Conservation (phyloP, 2,329 filamentous ascomycete species). For the Madurella fahalii region DNA sequence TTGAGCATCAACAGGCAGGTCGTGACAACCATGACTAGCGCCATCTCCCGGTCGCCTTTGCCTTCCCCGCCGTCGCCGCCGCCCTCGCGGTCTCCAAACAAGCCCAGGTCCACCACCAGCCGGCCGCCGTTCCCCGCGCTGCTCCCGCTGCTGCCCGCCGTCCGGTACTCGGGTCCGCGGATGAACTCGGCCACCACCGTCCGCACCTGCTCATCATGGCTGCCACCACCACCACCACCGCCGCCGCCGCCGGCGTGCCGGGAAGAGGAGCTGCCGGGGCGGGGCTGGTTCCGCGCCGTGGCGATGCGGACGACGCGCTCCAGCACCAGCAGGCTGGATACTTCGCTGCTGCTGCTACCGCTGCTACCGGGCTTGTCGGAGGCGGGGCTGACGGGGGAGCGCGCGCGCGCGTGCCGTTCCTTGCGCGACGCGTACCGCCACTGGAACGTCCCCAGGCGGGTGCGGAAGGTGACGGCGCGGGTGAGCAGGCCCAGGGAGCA, state of each 20-base stretch:
- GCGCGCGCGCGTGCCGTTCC: conserved; percentile 39
- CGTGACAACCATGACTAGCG: conserved; percentile 49
- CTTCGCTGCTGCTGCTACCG: conserved; percentile 19
- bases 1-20: conserved; percentile 61
- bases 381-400: conserved; percentile 12
- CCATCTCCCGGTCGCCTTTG: conserved; percentile 35
- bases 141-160: conserved; percentile 34
- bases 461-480: conserved; percentile 43
- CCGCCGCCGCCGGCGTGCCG: conserved; percentile 3
- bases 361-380: no score
- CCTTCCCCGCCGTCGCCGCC: conserved; percentile 5
- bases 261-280: background rate
- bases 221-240: background rate
- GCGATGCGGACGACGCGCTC: conserved; percentile 41
- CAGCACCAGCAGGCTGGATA: conserved; percentile 45
- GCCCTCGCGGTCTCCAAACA: background rate
- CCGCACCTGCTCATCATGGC: conserved; percentile 27
- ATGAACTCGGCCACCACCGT: conserved; percentile 41
- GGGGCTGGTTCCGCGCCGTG: background rate
- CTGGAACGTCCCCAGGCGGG: conserved; percentile 47
- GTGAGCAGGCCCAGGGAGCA: conserved; percentile 40
- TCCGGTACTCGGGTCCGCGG: conserved; percentile 38
- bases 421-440: conserved; percentile 52
- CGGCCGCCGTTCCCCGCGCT: conserved; percentile 50
- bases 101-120: conserved; percentile 37